These are phyloP conservation scores for Tuber umbilicatum DNA, from an alignment of 495 filamentous ascomycete genomes.

Conservation along the genomic window DNA sequence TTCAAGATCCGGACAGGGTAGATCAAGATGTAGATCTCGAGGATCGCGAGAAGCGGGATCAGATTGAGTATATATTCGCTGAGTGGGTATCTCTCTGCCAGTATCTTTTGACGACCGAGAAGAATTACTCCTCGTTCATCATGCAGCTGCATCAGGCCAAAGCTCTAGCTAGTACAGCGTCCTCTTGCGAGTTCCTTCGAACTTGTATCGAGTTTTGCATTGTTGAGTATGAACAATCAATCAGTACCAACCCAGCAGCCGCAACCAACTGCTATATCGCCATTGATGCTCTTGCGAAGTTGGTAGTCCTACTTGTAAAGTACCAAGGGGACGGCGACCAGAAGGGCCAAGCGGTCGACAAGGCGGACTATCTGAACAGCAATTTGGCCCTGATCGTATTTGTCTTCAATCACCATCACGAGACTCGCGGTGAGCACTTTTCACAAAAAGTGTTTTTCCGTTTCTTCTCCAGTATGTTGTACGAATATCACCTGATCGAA, in stretches of 20 bases:
- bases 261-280: conserved; percentile 65
- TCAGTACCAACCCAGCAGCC: conserved; percentile 52
- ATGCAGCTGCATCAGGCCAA: conserved; percentile 70
- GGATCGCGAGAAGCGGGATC: conserved; percentile 56
- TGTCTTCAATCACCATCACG: conserved; percentile 76
- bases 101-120: conserved; percentile 62
- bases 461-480: conserved; percentile 77
- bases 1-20: conserved; percentile 48
- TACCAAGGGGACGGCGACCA: conserved; percentile 56
- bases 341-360: conserved; percentile 52
- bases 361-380: conserved; percentile 63
- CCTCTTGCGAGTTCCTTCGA: conserved; percentile 70
- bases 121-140: conserved; percentile 68
- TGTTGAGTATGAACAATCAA: conserved; percentile 63
- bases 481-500: conserved; percentile 53
- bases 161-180: conserved; percentile 63
- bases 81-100: conserved; percentile 86
- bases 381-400: conserved; percentile 69
- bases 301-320: conserved; percentile 68
- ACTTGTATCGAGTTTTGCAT: conserved; percentile 74
- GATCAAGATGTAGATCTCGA: conserved; percentile 49
- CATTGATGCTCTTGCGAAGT: conserved; percentile 79
- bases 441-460: conserved; percentile 87
- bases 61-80: conserved; percentile 87
- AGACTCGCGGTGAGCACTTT: conserved; percentile 72